phyloP scores from a whole-genome alignment of 2,329 filamentous ascomycete genomes.

The Pseudomassariella vexata region DNA sequence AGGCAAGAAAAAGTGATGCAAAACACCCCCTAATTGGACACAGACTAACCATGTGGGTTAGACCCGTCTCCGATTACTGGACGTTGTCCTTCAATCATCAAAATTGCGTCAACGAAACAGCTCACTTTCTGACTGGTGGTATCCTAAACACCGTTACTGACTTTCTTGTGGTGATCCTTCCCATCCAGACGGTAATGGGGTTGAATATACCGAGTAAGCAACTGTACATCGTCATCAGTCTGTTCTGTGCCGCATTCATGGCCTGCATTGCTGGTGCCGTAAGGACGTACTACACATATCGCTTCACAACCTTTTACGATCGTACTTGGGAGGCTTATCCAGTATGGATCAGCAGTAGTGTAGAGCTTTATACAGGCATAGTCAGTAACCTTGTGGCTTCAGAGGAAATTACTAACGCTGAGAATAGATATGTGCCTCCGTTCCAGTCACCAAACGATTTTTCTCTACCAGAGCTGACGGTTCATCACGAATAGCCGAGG shows the following conservation, averaged over 20 bases:
- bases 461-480: too few relatives aligned
- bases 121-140: slow-evolving; percentile 45
- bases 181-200: slow-evolving; percentile 36
- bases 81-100: slow-evolving; percentile 24
- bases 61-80: slow-evolving; percentile 30
- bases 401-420: neutral
- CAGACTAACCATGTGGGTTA: slow-evolving; percentile 12
- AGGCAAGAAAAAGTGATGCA: slow-evolving; percentile 14
- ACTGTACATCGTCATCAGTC: slow-evolving; percentile 32
- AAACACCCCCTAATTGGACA: slow-evolving; percentile 15
- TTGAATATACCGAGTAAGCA: slow-evolving; percentile 39
- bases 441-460: slow-evolving; percentile 32
- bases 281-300: slow-evolving; percentile 27
- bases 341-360: slow-evolving; percentile 23
- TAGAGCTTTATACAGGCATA: slow-evolving; percentile 34
- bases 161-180: slow-evolving; percentile 42
- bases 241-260: slow-evolving; percentile 41
- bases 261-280: slow-evolving; percentile 28
- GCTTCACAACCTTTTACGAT: slow-evolving; percentile 15
- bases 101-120: slow-evolving; percentile 39
- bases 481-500: too few relatives aligned
- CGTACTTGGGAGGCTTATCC: slow-evolving; percentile 23
- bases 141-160: slow-evolving; percentile 54
- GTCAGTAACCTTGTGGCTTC: slow-evolving; percentile 13
- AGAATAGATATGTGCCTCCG: slow-evolving; percentile 28